Conservation (phyloP, 164 flowering plant species). For the Stephania japonica region DNA sequence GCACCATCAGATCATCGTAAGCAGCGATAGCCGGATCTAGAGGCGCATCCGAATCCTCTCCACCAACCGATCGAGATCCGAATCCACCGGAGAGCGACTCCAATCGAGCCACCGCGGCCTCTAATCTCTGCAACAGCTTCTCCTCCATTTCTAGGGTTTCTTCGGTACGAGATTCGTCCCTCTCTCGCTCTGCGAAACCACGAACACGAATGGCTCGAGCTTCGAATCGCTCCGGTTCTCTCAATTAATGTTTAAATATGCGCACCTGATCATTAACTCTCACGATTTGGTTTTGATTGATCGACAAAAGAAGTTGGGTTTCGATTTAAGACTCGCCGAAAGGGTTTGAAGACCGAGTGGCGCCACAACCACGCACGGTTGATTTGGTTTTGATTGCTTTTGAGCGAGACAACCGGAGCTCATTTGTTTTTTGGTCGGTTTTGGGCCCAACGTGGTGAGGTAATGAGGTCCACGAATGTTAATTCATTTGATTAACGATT, state of each 20-base stretch:
- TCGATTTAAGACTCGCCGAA: neutral
- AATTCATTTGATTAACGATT: neutral
- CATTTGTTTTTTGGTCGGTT: neutral
- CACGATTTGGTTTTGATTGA: neutral
- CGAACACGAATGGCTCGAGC: neutral
- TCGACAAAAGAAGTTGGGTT: neutral
- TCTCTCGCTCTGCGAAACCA: neutral
- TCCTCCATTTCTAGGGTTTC: slow-evolving; percentile 54
- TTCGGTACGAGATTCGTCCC: neutral
- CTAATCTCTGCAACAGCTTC: slow-evolving; percentile 68
- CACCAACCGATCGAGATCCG: slow-evolving; percentile 8
- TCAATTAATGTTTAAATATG: neutral
- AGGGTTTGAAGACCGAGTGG: neutral
- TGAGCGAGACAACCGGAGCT: slow-evolving; percentile 1
- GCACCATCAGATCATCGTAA: slow-evolving; percentile 51
- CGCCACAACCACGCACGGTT: neutral
- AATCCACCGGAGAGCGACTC: slow-evolving; percentile 48
- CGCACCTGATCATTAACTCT: neutral
- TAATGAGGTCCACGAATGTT: neutral
- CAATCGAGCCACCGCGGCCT: slow-evolving; percentile 75
- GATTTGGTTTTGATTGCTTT: too few relatives aligned
- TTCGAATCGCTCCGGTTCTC: too few relatives aligned
- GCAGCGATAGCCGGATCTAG: slow-evolving; percentile 66
- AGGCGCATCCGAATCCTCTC: slow-evolving; percentile 8
- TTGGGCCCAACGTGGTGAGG: neutral